These are phyloP conservation scores for Isabelozyma gotoi DNA, from an alignment of 805 yeast genomes.

Conservation along the genomic window DNA sequence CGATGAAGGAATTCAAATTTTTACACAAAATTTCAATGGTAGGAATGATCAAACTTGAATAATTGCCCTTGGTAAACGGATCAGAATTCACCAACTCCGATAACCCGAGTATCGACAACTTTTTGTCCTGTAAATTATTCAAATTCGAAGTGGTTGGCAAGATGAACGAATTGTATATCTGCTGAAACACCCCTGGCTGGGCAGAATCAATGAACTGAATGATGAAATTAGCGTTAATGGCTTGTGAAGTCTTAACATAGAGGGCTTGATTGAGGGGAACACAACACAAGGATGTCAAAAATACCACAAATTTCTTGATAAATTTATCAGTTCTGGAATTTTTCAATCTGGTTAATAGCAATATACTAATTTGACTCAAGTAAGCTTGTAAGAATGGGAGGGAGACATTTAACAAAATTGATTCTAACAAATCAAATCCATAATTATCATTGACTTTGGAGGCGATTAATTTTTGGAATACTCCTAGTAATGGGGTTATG, in stretches of 20 bases:
- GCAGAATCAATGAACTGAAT: conserved; percentile 69
- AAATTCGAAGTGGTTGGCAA: conserved; percentile 50
- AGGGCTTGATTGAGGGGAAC: conserved; percentile 21
- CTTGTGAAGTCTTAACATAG: conserved; percentile 32
- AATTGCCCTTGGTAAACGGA: conserved; percentile 18
- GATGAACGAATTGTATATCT: conserved; percentile 48
- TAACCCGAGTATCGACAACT: conserved; percentile 51
- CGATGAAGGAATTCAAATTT: conserved; percentile 27
- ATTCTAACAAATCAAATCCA: conserved; percentile 84
- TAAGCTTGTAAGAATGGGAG: conserved; percentile 49
- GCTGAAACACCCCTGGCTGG: conserved; percentile 59
- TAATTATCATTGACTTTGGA: conserved; percentile 76
- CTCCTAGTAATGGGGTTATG: conserved; percentile 84
- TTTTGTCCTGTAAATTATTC: conserved; percentile 55
- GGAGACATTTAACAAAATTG: conserved; percentile 60
- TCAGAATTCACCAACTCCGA: conserved; percentile 38
- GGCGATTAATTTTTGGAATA: conserved; percentile 90
- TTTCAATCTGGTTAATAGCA: conserved; percentile 79
- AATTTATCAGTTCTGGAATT: conserved; percentile 79
- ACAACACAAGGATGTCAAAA: conserved; percentile 54
- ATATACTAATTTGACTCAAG: conserved; percentile 68
- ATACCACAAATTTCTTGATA: conserved; percentile 66
- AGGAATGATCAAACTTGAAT: conserved; percentile 21
- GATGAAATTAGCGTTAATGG: conserved; percentile 47
- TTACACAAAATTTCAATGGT: conserved; percentile 32